Evolutionary conservation across 352 stramenopile genomes (phyloP).

Genomic region (Thalassiosira oceanica): DNA sequence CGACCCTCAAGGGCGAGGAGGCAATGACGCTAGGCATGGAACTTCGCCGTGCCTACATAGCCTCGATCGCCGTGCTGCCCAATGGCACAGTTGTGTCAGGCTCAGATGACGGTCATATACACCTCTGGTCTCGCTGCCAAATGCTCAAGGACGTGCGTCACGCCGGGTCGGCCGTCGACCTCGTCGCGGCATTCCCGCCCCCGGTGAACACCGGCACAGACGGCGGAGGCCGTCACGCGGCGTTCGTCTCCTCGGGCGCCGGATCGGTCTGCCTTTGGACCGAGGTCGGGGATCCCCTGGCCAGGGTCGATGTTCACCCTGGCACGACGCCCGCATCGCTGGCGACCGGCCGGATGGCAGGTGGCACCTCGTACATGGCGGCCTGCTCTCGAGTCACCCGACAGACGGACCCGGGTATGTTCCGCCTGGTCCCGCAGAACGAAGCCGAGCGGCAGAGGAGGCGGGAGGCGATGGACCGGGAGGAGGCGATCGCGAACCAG

Average conservation of each 20-base stretch:
- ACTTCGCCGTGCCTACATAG: conserved; percentile 55
- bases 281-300: conserved; percentile 19
- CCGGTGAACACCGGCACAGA: neutral
- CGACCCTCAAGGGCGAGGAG: conserved; percentile 10
- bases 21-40: conserved; percentile 64
- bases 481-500: conserved; percentile 28
- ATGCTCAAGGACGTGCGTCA: conserved; percentile 43
- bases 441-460: conserved; percentile 26
- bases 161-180: conserved; percentile 20
- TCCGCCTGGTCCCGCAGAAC: conserved; percentile 52
- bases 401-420: conserved; percentile 34
- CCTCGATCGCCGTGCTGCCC: conserved; percentile 43
- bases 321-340: conserved; percentile 42
- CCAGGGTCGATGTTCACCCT: conserved; percentile 7
- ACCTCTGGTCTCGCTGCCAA: conserved; percentile 46
- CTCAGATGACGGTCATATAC: conserved; percentile 55
- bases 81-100: conserved; percentile 53
- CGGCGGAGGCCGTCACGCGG: conserved; percentile 5
- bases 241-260: conserved; percentile 46
- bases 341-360: conserved; percentile 1
- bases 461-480: conserved; percentile 20
- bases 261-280: conserved; percentile 46
- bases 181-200: conserved; percentile 32
- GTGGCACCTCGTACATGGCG: conserved; percentile 34
- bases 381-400: conserved; percentile 45